These are phyloP conservation scores for Pseudonectria foliicola DNA, from an alignment of 2,329 filamentous ascomycete genomes.

Conservation along the genomic window DNA sequence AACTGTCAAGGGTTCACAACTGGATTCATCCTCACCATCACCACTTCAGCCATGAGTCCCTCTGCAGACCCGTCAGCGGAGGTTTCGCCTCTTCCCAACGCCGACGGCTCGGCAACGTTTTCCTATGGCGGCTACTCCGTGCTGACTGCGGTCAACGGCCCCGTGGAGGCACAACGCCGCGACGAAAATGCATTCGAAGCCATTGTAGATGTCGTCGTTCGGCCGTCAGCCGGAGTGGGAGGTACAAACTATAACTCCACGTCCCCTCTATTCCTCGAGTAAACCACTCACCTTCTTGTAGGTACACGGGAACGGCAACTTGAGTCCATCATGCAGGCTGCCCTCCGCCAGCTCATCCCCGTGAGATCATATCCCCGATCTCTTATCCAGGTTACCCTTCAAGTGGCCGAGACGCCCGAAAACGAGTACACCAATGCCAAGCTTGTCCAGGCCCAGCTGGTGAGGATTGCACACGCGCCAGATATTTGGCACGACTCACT, in stretches of 20 bases:
- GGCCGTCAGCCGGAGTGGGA: slow-evolving; percentile 78
- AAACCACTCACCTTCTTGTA: slow-evolving; percentile 25
- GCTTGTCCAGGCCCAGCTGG: slow-evolving; percentile 52
- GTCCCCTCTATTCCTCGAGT: slow-evolving; percentile 1
- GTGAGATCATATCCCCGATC: slow-evolving; percentile 69
- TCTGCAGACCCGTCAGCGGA: slow-evolving; percentile 42
- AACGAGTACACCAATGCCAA: slow-evolving; percentile 58
- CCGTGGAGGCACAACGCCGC: slow-evolving; percentile 79
- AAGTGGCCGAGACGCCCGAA: slow-evolving; percentile 62
- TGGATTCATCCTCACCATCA: slow-evolving; percentile 8
- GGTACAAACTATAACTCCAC: slow-evolving; percentile 39
- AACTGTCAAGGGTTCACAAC: slow-evolving; percentile 1
- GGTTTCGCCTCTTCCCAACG: slow-evolving; percentile 56
- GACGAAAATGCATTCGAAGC: slow-evolving; percentile 92
- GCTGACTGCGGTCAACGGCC: slow-evolving; percentile 82
- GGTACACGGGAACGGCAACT: slow-evolving; percentile 74
- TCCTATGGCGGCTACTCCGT: slow-evolving; percentile 71
- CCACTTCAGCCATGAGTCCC: slow-evolving; percentile 33
- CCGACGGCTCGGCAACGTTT: slow-evolving; percentile 76
- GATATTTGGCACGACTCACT: slow-evolving; percentile 4
- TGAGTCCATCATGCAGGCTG: slow-evolving; percentile 66
- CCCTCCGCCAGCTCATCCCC: slow-evolving; percentile 67
- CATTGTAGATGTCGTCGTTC: slow-evolving; percentile 79
- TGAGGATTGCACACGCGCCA: slow-evolving; percentile 30
- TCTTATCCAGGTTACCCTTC: slow-evolving; percentile 75